These are phyloP conservation scores for Ceratocystis papillata DNA, from an alignment of 2,329 filamentous ascomycete species.

Conservation along the genomic window DNA sequence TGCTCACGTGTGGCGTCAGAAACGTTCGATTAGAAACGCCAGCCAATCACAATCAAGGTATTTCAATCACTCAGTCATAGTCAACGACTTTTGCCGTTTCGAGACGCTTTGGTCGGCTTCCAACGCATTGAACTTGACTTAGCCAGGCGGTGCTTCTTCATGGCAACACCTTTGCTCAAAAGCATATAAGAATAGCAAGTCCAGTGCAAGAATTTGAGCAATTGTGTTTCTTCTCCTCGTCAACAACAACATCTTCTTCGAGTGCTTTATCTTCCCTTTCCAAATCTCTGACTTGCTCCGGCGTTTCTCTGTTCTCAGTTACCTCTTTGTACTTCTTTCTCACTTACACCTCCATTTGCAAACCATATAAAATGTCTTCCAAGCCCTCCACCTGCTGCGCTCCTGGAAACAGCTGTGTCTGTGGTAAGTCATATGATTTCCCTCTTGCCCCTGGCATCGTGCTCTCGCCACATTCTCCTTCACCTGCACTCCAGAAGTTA, in stretches of 20 bases:
- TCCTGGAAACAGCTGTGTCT: constrained; percentile 44
- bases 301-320: not conserved
- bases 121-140: constrained; percentile 12
- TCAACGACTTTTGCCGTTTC: constrained; percentile 18
- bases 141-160: constrained; percentile 9
- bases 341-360: not conserved
- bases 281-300: not conserved
- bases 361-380: constrained; percentile 19
- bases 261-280: not conserved
- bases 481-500: not conserved
- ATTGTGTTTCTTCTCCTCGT: constrained; percentile 9
- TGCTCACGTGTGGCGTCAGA: not conserved
- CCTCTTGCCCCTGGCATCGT: not conserved
- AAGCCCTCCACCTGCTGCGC: constrained; percentile 44
- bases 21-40: constrained; percentile 15
- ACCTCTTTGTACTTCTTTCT: not conserved
- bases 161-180: constrained; percentile 7
- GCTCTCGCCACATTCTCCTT: too few relatives aligned
- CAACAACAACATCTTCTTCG: not conserved
- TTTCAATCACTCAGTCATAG: constrained; percentile 23
- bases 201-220: not conserved
- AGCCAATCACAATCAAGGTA: constrained; percentile 23
- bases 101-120: constrained; percentile 15
- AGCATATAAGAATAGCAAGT: constrained; percentile 21
- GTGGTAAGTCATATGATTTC: constrained; percentile 38